Percentiles rank a stretch among this genome's conserved stretches.
These are phyloP conservation scores for Solanum rostratum DNA, from an alignment of 257 asterid genomes.

Conservation along the genomic window DNA sequence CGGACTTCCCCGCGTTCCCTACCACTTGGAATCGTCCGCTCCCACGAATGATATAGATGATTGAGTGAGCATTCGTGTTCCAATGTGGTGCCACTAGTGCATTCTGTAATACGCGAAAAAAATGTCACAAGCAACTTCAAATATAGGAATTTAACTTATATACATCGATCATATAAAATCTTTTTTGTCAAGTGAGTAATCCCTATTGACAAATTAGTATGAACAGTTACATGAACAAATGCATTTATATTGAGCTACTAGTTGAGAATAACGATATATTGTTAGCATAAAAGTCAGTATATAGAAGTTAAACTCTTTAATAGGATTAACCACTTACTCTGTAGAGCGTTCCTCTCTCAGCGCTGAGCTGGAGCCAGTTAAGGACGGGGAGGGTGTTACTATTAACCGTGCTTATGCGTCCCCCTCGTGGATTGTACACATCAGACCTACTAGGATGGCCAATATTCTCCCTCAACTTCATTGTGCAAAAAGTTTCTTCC, in stretches of 20 bases:
- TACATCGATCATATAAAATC: background rate
- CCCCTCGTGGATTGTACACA: constrained; percentile 42
- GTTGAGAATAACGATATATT: background rate
- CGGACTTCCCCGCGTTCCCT: constrained; percentile 21
- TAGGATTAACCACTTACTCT: constrained; percentile 5
- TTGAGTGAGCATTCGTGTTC: constrained; percentile 41
- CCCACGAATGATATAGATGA: constrained; percentile 33
- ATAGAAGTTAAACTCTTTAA: background rate
- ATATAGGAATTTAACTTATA: background rate
- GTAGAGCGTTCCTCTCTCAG: constrained; percentile 40
- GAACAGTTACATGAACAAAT: too few relatives aligned
- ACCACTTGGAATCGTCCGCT: constrained; percentile 40
- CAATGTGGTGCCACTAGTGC: constrained; percentile 44
- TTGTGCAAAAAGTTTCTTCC: constrained; percentile 50
- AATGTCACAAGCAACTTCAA: background rate
- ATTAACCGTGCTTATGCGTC: constrained; percentile 37
- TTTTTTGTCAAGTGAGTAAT: background rate
- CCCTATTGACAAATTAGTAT: background rate
- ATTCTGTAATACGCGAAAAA: constrained; percentile 10
- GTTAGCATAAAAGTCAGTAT: background rate
- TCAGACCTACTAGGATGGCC: constrained; percentile 30
- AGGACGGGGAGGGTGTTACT: constrained; percentile 49
- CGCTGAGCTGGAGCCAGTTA: constrained; percentile 30
- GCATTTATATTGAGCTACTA: background rate
- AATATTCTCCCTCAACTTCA: constrained; percentile 27